phyloP scores from a whole-genome alignment of 208 protist species.

The Wallacemonas sp. region DNA sequence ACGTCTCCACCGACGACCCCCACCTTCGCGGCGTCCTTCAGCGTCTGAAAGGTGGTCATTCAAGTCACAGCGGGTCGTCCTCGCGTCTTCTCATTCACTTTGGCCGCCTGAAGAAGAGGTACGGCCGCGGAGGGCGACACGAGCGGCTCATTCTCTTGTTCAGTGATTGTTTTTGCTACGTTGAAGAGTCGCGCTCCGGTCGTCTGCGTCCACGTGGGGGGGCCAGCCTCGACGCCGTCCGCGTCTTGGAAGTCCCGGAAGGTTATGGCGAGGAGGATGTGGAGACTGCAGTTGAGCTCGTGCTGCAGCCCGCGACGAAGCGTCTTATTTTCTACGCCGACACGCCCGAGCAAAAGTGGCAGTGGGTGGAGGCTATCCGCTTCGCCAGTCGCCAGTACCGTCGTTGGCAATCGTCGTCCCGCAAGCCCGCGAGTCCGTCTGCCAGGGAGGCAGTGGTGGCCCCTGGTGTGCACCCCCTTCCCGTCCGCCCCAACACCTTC shows the following conservation, averaged over 20 bases:
- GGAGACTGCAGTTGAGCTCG: conserved; percentile 59
- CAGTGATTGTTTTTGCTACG: conserved; percentile 79
- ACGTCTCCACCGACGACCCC: conserved; percentile 19
- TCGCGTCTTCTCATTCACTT: conserved; percentile 65
- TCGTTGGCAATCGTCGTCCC: not conserved
- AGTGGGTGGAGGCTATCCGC: conserved; percentile 76
- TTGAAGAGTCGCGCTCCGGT: conserved; percentile 70
- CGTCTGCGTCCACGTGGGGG: conserved; percentile 66
- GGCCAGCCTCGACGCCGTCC: conserved; percentile 49
- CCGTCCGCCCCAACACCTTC: conserved; percentile 17
- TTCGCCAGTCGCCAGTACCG: conserved; percentile 32
- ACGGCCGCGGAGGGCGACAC: conserved; percentile 53
- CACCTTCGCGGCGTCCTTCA: conserved; percentile 1
- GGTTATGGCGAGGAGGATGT: conserved; percentile 24
- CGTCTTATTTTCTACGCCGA: conserved; percentile 67
- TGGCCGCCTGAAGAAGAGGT: conserved; percentile 66
- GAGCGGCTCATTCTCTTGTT: conserved; percentile 83
- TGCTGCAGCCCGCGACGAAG: conserved; percentile 29
- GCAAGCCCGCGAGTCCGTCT: too few species aligned
- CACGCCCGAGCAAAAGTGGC: conserved; percentile 64
- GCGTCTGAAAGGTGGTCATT: conserved; percentile 10
- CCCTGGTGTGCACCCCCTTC: conserved; percentile 2
- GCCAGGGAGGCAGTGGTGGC: too few species aligned
- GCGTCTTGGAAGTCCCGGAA: conserved; percentile 40
- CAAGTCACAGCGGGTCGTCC: conserved; percentile 14